Evolutionary conservation across 768 basidiomycete species (phyloP), one percentile per base, ranked within the genome.

Genomic region (Collybiopsis luxurians): DNA sequence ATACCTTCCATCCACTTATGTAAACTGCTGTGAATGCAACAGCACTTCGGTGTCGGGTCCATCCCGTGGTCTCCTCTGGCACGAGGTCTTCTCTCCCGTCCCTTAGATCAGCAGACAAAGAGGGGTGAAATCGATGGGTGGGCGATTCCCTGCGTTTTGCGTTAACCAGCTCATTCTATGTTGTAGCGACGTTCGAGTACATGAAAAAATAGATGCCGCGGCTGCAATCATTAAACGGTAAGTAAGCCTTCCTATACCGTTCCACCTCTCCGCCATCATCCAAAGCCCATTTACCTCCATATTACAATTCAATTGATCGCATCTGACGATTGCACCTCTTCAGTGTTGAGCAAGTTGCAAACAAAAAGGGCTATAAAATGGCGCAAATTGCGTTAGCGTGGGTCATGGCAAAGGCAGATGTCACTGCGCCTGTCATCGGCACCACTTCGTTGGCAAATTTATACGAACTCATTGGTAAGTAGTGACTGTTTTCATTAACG

Each of bases 21-120:
- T n/a, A n/a, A n/a, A n/a, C n/a, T n/a, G n/a, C n/a, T n/a, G n/a
- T n/a, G n/a, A n/a, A n/a, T n/a, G n/a, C n/a, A n/a, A n/a, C n/a
- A 82, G 78, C 64, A 78, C 58, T 76, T 81, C 42, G 81, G 81
- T 30, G 79, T 82, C 24, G 84, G 81, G 0, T 67, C 75, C 21
- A 83, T 85, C 46, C 82, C 83, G 0, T 86, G 84, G 83, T 82
- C 79, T 12, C 82, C 83, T 0, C 74, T 85, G 17, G 82, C 73
- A 7, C 73, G 80, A n/a, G 82, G 83, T 0, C 64, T 79, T 3
- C 67, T 82, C 24, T 74, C 79, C 11, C 74, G 79, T 31, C 77
- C 77, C 10, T 47, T 73, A 17, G 58, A 60, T 6, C 64, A 71
- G 46, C 69, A 75, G 50, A 80, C 79, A 0, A 69, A 64, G 21